Evolutionary conservation across 2,329 filamentous ascomycete species (phyloP).

Genomic region (Cadophora luteo-olivacea): DNA sequence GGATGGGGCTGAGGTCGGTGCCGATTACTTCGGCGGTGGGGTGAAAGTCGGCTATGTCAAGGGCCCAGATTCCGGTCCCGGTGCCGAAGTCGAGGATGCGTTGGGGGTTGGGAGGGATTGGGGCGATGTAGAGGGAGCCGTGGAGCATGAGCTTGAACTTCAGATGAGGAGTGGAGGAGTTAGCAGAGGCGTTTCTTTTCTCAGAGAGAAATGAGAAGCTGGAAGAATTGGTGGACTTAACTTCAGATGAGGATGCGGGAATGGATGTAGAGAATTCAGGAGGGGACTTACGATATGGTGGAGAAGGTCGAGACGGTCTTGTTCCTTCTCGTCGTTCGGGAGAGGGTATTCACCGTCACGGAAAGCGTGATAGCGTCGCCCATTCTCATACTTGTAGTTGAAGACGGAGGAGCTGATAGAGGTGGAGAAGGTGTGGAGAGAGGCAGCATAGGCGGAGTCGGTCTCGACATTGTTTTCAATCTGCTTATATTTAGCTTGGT

Average conservation of each 20-base stretch:
- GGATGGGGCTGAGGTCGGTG: constrained; percentile 22
- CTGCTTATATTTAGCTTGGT: no score
- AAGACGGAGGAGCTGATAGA: constrained; percentile 49
- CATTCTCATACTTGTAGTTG: constrained; percentile 28
- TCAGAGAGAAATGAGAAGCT: no score
- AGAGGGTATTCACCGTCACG: constrained; percentile 23
- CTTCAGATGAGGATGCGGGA: no score
- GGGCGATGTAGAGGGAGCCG: constrained; percentile 11
- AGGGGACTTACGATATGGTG: no score
- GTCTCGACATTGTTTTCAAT: no score
- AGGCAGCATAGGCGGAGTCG: no score
- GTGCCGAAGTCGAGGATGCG: constrained; percentile 19
- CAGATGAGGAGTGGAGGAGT: no score
- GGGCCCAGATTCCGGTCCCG: constrained; percentile 24
- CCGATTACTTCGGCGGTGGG: constrained; percentile 9
- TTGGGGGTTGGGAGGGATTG: constrained; percentile 3
- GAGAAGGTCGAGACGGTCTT: constrained; percentile 15
- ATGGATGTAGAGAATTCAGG: no score
- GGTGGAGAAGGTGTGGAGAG: neutral
- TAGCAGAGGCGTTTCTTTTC: no score
- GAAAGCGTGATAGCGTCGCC: constrained; percentile 27
- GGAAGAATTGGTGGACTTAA: no score
- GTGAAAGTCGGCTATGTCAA: constrained; percentile 18
- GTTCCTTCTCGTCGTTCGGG: constrained; percentile 23
- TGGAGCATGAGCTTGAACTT: constrained; percentile 10